Evolutionary conservation across 176 grass and related monocot genomes (phyloP).

Genomic region (barley (Hordeum vulgare)): MorexV3_pseudomolecules_assembly NC_058523.1:384380319-384380818

Average conservation of each 20-base stretch:
- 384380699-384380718: slow-evolving; percentile 29
- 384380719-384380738: slow-evolving; percentile 19
- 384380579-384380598: background rate
- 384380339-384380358: no score
- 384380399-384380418: slow-evolving; percentile 34
- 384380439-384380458: slow-evolving; percentile 25
- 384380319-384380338: no score
- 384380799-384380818: slow-evolving; percentile 2
- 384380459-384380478: slow-evolving; percentile 29
- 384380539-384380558: slow-evolving; percentile 19
- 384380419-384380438: background rate
- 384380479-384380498: background rate
- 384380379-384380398: no score
- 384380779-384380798: background rate
- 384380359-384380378: no score
- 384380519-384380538: slow-evolving; percentile 34
- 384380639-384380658: slow-evolving; percentile 39
- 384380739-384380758: background rate
- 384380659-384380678: slow-evolving; percentile 24
- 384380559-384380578: slow-evolving; percentile 17
- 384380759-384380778: background rate
- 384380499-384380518: background rate
- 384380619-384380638: background rate
- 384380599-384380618: background rate
- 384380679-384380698: background rate